Conservation (phyloP, 164 flowering plant species). For the Platanus orientalis region DNA sequence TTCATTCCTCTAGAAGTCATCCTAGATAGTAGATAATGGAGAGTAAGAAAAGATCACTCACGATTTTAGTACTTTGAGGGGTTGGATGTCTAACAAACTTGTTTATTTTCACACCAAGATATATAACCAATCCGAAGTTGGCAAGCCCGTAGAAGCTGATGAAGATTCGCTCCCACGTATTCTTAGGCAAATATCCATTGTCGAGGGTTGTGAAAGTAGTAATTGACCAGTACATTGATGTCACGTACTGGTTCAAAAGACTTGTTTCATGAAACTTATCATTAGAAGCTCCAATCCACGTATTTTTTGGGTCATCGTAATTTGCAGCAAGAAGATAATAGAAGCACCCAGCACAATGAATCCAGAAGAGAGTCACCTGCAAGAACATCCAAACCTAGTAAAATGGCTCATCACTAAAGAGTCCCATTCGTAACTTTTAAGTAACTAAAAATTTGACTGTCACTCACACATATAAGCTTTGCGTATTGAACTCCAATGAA, state of each 20-base stretch:
- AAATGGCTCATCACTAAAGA: slow-evolving; percentile 6
- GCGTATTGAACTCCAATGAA: slow-evolving; percentile 84
- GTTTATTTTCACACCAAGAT: slow-evolving; percentile 95
- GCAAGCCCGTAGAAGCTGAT: slow-evolving; percentile 83
- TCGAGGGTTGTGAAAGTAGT: slow-evolving; percentile 94
- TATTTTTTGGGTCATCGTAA: slow-evolving; percentile 43
- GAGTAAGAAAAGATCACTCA: slow-evolving; percentile 33
- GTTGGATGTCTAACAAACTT: slow-evolving; percentile 93
- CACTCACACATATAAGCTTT: slow-evolving; percentile 85
- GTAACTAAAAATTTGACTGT: slow-evolving; percentile 1
- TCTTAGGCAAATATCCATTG: slow-evolving; percentile 92
- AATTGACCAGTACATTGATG: slow-evolving; percentile 91
- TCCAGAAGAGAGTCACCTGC: slow-evolving; percentile 91
- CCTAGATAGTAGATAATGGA: not conserved
- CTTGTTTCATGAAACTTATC: slow-evolving; percentile 38
- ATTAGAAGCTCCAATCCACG: slow-evolving; percentile 70
- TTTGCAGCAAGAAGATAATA: slow-evolving; percentile 75
- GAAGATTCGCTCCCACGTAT: slow-evolving; percentile 79
- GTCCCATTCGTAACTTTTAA: not conserved
- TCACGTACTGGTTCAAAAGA: slow-evolving; percentile 65
- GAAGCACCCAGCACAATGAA: slow-evolving; percentile 94
- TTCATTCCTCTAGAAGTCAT: no score
- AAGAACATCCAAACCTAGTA: slow-evolving; percentile 10
- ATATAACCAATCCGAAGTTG: slow-evolving; percentile 88
- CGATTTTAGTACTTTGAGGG: slow-evolving; percentile 77